Base-by-base conservation (phyloP, 495 filamentous ascomycete genomes). In the Xylaria acuta region DNA sequence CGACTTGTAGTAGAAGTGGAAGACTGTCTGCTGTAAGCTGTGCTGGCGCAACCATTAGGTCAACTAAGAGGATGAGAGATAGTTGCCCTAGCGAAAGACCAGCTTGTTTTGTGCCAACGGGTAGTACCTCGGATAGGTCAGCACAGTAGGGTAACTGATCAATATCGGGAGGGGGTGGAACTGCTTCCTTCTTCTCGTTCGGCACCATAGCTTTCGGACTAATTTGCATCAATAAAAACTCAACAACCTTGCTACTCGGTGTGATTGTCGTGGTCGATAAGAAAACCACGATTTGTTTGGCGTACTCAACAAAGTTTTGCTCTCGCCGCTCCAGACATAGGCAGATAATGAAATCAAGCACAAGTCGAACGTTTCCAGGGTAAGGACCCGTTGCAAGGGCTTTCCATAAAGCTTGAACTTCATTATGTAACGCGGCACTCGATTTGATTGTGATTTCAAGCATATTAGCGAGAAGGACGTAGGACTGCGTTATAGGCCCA, bases 341-440 rank as follows among this genome's bases (percentile, higher is more conserved):
- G 32, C 87, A 90, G 79, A 98, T 98, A 79, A 98, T 95, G 77
- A 98, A 99, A 78, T 99, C 93, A 5, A 99, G 87, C 12, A 98
- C 92, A 22, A 98, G 86, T 72, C 96, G 92, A 36, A 98, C 96
- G 78, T 99, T 99, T n/a, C 95, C 96, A 5, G 89, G 92, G 82
- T 97, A 91, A 0, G 94, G 95, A 2, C 95, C 97, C 5, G 95
- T 98, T 0, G 95, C 96, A 22, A 99, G 84, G 5, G 96, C 96
- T 83, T 97, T 94, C 96, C 96, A 99, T 43, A 99, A 88, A 14
- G 96, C 96, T 80, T 98, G 95, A 5, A 98, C 95, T 81, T 99
- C 97, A 70, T 97, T 97, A 75, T 98, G 95, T 43, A 99, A 82
- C 5, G 90, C 90, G 49, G 89, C 92, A 78, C 95, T 93, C 58